Percentiles rank a stretch among this genome's conserved stretches.
Conservation (phyloP, 208 protist species). For the Porcisia hertigi region DNA sequence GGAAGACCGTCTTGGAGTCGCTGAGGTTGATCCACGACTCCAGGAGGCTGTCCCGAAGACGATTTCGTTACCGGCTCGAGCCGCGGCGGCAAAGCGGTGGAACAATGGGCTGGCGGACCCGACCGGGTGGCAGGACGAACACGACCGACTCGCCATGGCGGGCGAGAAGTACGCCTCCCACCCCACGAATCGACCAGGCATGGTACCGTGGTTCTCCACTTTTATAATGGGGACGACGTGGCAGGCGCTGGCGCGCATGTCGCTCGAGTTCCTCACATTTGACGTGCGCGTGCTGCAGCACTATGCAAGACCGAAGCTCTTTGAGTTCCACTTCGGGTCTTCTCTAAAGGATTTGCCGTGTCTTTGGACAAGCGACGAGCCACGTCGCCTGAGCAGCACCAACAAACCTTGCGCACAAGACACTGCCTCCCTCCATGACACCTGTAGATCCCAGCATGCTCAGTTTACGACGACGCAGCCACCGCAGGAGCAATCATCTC, state of each 20-base stretch:
- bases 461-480: neutral
- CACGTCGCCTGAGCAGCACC: neutral
- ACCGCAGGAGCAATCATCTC: neutral
- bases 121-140: constrained; percentile 21
- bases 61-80: constrained; percentile 1
- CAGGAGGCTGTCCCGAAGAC: constrained; percentile 13
- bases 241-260: constrained; percentile 48
- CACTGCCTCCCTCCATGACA: neutral
- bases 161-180: constrained; percentile 25
- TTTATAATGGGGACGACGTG: constrained; percentile 71
- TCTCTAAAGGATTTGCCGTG: constrained; percentile 12
- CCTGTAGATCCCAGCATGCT: neutral
- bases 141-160: constrained; percentile 11
- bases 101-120: neutral
- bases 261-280: constrained; percentile 79
- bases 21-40: constrained; percentile 19
- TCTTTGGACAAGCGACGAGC: neutral
- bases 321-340: constrained; percentile 45
- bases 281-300: constrained; percentile 65
- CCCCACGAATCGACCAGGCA: constrained; percentile 64
- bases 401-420: neutral
- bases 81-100: neutral
- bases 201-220: constrained; percentile 87
- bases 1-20: constrained; percentile 13
- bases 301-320: constrained; percentile 53